Evolutionary conservation across 106 monocot species (phyloP), one percentile per base, ranked within the genome.

Genomic region (Dendrobium chrysotoxum): DNA sequence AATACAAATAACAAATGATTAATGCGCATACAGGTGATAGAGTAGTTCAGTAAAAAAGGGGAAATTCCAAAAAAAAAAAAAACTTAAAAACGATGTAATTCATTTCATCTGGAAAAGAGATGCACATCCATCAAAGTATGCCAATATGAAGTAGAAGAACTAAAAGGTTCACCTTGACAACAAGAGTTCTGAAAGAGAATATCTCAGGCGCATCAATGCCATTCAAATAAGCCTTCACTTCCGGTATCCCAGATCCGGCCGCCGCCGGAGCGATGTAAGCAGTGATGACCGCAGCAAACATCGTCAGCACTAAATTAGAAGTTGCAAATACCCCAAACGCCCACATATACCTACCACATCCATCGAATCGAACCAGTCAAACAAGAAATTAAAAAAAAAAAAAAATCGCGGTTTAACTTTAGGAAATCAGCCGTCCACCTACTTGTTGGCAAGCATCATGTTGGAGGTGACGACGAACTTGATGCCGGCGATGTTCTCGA

Each of bases 181-280:
- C 8, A 15, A 94, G 80, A 6, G 91, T 89, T 79, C 70, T 78
- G 35, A 85, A 40, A 25, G 86, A 84, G 77, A 88, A 94, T 7
- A 94, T 89, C 20, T 86, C 80, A 0, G 94, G 94, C 8, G 91
- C 88, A 78, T 94, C 94, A 26, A 94, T 91, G 1, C 94, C 94
- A 78, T 94, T 91, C 61, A 94, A 78, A 77, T 91, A 94, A 45
- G 94, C 91, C 75, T 94, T 94, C 72, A 91, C 87, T 61, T 94
- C 94, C 28, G 94, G 94, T 39, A 94, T 89, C 13, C 94, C 91
- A 7, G 94, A 89, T 46, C 94, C 94, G 11, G 89, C 94, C 0
- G 94, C 94, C 25, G 83, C 91, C 12, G 94, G 91, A 46, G 94
- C 86, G 44, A 92, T 40, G 31, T 80, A 85, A n/a, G 80, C 80